A percentile compares a stretch with the other conserved stretches of the same genome.
These are phyloP conservation scores for Orbilia blumenaviensis DNA, from an alignment of 2,329 filamentous ascomycete genomes.

Conservation along the genomic window DNA sequence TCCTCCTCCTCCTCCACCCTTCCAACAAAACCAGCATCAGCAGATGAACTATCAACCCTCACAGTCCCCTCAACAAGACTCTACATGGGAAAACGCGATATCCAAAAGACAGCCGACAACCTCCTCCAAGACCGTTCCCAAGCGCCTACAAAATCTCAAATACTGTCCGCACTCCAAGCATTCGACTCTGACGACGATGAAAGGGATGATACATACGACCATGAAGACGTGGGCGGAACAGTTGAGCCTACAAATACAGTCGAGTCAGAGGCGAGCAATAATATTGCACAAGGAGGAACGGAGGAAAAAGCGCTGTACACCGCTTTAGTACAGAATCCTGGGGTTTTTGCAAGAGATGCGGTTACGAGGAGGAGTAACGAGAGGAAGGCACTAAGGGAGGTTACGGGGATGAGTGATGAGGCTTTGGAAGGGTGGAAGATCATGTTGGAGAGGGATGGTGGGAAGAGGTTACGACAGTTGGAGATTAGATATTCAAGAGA, in stretches of 20 bases:
- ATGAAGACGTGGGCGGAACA: slow-evolving; percentile 85
- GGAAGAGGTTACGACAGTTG: slow-evolving; percentile 34
- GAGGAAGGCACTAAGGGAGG: slow-evolving; percentile 72
- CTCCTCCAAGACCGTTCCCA: slow-evolving; percentile 56
- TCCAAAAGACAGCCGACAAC: slow-evolving; percentile 19
- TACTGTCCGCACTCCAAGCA: slow-evolving; percentile 83
- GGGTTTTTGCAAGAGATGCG: slow-evolving; percentile 76
- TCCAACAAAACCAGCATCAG: background rate
- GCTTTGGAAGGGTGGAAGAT: slow-evolving; percentile 87
- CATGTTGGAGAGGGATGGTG: slow-evolving; percentile 46
- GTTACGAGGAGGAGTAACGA: slow-evolving; percentile 72
- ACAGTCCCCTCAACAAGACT: slow-evolving; percentile 7
- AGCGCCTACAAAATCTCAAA: slow-evolving; percentile 81
- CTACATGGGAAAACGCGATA: slow-evolving; percentile 40
- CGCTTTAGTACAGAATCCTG: slow-evolving; percentile 72
- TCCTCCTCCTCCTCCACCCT: background rate
- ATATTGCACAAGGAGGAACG: slow-evolving; percentile 64
- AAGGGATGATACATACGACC: slow-evolving; percentile 93
- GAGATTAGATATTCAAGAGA: slow-evolving; percentile 42
- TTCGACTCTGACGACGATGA: slow-evolving; percentile 97
- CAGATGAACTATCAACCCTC: slow-evolving; percentile 33
- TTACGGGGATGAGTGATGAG: slow-evolving; percentile 91
- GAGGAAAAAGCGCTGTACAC: slow-evolving; percentile 72
- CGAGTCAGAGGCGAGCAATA: slow-evolving; percentile 60
- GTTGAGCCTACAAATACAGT: slow-evolving; percentile 72